Conservation (phyloP, 768 basidiomycete species). For the Rhodocollybia butyracea region DNA sequence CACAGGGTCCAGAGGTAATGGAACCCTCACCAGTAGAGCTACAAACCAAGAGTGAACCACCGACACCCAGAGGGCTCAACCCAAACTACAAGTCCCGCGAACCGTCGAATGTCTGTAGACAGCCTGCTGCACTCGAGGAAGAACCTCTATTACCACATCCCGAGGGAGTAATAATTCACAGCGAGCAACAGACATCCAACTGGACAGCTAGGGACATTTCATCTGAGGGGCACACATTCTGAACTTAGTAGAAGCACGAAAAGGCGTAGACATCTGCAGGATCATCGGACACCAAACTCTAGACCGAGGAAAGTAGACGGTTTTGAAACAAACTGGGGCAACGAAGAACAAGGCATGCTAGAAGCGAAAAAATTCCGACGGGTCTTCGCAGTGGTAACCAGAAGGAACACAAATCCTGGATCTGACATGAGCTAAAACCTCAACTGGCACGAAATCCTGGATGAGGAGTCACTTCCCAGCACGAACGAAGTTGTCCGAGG, state of each 20-base stretch:
- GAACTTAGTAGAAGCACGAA: not conserved
- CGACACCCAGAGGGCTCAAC: constrained; percentile 1
- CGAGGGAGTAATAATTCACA: constrained; percentile 2
- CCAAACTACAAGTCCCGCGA: not conserved
- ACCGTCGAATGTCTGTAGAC: not conserved
- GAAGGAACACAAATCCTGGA: not conserved
- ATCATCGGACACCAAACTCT: not conserved
- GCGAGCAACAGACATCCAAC: not conserved
- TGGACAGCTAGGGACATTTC: not conserved
- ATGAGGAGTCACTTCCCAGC: not conserved
- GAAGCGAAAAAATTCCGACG: not conserved
- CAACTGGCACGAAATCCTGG: not conserved
- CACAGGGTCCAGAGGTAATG: not conserved
- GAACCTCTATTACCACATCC: constrained; percentile 8
- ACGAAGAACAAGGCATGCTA: not conserved
- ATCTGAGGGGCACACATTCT: not conserved
- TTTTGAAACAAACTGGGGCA: constrained; percentile 2
- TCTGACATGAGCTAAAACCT: not conserved
- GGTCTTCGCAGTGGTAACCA: not conserved
- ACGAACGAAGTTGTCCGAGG: not conserved
- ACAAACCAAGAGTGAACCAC: not conserved
- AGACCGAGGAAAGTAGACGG: not conserved
- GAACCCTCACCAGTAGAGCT: not conserved
- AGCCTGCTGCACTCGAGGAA: constrained; percentile 4
- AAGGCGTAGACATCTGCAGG: not conserved